These are phyloP conservation scores for Thielaviopsis musarum DNA, from an alignment of 2,329 filamentous ascomycete genomes.

Conservation along the genomic window DNA sequence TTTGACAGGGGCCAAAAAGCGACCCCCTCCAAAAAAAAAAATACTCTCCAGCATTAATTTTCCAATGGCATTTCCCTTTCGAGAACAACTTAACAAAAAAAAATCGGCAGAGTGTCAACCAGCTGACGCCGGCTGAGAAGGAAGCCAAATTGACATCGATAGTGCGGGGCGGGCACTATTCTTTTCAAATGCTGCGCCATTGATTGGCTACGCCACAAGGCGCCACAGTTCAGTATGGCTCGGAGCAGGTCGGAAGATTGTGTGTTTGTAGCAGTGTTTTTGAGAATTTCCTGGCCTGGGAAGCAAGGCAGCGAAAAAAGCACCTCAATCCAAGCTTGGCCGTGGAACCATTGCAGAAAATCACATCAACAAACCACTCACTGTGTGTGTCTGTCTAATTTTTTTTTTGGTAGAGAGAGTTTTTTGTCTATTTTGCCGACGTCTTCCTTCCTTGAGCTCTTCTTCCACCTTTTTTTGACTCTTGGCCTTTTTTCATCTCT, in stretches of 20 bases:
- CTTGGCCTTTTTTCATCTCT: conserved; percentile 10
- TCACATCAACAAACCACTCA: conserved; percentile 39
- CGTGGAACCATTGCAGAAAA: conserved; percentile 11
- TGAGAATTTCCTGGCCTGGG: conserved; percentile 18
- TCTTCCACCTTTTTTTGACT: conserved; percentile 3
- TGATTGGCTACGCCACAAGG: conserved; percentile 20
- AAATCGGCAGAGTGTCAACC: background rate
- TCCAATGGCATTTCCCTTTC: conserved; percentile 12
- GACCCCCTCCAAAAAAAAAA: conserved; percentile 6
- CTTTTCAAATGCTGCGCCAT: conserved; percentile 13
- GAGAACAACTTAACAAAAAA: background rate
- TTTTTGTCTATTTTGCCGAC: conserved; percentile 3
- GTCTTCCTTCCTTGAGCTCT: background rate
- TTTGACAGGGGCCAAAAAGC: background rate
- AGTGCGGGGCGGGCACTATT: conserved; percentile 15
- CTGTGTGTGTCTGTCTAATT: conserved; percentile 18
- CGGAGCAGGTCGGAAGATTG: conserved; percentile 26
- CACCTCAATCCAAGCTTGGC: conserved; percentile 28
- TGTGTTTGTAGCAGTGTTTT: conserved; percentile 8
- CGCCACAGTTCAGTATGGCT: conserved; percentile 16
- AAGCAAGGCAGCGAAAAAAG: conserved; percentile 26
- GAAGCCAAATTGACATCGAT: conserved; percentile 8
- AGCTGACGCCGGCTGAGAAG: conserved; percentile 14
- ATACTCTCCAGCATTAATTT: conserved; percentile 1
- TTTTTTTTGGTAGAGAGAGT: conserved; percentile 12